Evolutionary conservation across 1,139 yeast genomes (phyloP).

Genomic region (Saccharomyces hybrid): DNA sequence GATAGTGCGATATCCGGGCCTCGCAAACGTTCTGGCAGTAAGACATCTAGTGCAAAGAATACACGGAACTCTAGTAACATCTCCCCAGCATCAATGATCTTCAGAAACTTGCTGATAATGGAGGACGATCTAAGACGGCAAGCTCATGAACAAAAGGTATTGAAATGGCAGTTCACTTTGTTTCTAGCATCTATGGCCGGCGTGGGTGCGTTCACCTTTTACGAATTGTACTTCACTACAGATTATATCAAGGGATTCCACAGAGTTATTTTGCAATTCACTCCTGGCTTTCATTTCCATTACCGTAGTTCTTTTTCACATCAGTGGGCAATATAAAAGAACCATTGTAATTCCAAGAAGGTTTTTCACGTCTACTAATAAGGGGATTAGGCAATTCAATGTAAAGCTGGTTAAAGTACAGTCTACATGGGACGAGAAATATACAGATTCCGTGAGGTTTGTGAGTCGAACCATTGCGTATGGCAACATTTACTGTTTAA

Average conservation of each 20-base stretch:
- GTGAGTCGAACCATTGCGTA: constrained; percentile 27
- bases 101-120: constrained; percentile 68
- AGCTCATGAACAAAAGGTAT: constrained; percentile 58
- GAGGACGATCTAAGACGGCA: constrained; percentile 83
- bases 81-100: constrained; percentile 62
- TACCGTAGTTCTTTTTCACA: constrained; percentile 67
- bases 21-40: constrained; percentile 25
- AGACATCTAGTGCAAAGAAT: constrained; percentile 27
- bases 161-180: constrained; percentile 65
- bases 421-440: constrained; percentile 47
- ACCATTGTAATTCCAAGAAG: constrained; percentile 77
- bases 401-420: constrained; percentile 66
- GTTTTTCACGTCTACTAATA: constrained; percentile 72
- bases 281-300: constrained; percentile 59
- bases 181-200: constrained; percentile 51
- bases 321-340: constrained; percentile 83
- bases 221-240: constrained; percentile 29
- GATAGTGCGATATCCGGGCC: constrained; percentile 4
- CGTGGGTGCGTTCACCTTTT: constrained; percentile 33
- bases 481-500: constrained; percentile 16
- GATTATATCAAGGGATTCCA: constrained; percentile 19
- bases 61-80: constrained; percentile 31
- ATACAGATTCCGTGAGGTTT: constrained; percentile 39
- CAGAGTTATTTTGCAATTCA: constrained; percentile 49
- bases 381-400: constrained; percentile 78